Evolutionary conservation across 371 early-diverging fungal species (phyloP).

Genomic region (Haplosporangium sp.): DNA sequence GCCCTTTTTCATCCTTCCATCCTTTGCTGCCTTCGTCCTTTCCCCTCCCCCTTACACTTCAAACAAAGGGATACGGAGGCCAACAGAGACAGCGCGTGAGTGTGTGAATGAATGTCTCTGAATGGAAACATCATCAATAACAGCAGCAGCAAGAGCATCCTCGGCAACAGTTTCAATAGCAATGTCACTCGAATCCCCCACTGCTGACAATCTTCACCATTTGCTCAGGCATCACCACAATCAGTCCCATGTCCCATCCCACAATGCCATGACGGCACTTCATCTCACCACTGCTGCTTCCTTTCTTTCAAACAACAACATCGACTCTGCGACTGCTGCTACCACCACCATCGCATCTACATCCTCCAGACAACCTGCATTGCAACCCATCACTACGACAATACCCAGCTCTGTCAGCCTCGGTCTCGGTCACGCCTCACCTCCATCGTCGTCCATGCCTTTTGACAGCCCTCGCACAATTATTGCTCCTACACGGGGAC

Average conservation of each 20-base stretch:
- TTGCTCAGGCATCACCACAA: conserved; percentile 9
- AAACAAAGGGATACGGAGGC: too few relatives aligned
- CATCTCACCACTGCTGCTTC: conserved; percentile 17
- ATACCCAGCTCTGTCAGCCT: conserved; percentile 17
- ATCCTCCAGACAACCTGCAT: conserved; percentile 7
- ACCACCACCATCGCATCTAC: conserved; percentile 4
- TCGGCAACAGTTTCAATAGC: too few relatives aligned
- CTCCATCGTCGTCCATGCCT: too few relatives aligned
- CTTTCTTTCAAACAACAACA: conserved; percentile 12
- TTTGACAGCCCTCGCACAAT: conserved; percentile 5
- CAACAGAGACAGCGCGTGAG: too few relatives aligned
- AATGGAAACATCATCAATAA: too few relatives aligned
- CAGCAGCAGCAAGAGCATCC: too few relatives aligned
- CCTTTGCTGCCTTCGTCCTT: too few relatives aligned
- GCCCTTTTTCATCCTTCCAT: too few relatives aligned
- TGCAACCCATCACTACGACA: conserved; percentile 21
- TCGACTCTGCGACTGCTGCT: neutral
- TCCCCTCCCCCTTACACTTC: too few relatives aligned
- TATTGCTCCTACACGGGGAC: conserved; percentile 8
- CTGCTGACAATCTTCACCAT: too few relatives aligned
- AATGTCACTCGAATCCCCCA: too few relatives aligned
- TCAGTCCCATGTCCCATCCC: neutral
- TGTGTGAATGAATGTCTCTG: too few relatives aligned
- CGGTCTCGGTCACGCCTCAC: neutral
- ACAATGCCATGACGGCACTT: conserved; percentile 10